Base-by-base conservation (phyloP, 768 basidiomycete species). In the Tricholoma matsutake region DNA sequence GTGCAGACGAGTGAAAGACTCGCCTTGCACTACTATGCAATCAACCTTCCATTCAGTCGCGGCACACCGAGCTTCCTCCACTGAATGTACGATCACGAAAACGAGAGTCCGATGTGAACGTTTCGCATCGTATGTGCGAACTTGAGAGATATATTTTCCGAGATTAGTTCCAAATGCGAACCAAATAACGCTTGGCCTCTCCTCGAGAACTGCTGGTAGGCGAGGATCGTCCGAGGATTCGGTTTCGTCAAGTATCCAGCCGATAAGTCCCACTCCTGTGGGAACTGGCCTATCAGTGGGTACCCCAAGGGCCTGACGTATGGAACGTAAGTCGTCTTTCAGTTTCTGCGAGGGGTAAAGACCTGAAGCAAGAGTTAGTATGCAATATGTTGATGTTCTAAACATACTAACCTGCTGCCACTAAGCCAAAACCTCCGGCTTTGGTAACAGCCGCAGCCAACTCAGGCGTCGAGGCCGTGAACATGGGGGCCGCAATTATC, bases 11-110 rank as follows among this genome's bases (percentile, higher is more conserved):
- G 20, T 31, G 61, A 25, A 37, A 49, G 13, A 51, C 34, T 16
- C 65, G 84, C 89, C 88, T 80, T 91, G 88, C 0, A 80, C 83
- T 4, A 90, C 84, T 31, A 91, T 61, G 1, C 84, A 81, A 65
- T 91, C 89, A 0, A 79, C 82, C 37, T 80, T 78, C 79, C 79
- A 83, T 3, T 80, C 73, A 16, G 80, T 71, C 10, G 71, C 69
- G 9, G 84, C 86, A 14, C 71, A 63, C 20, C 77, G 69, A 1
- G 85, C 87, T 28, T 81, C 79, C 56, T 81, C 75, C 1, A 80
- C 77, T 7, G 81, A 79, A 54, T 77, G 73, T 7, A 87, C 77
- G 35, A 79, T 80, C 3, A 83, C 75, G 57, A 86, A 85, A 39
- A 91, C 69, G 34, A 79, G 70, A 0, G 85, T 87, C 65, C 68